Evolutionary conservation across 1,284 basidiomycete genomes (phyloP).

Genomic region (Phylloporus sp.): DNA sequence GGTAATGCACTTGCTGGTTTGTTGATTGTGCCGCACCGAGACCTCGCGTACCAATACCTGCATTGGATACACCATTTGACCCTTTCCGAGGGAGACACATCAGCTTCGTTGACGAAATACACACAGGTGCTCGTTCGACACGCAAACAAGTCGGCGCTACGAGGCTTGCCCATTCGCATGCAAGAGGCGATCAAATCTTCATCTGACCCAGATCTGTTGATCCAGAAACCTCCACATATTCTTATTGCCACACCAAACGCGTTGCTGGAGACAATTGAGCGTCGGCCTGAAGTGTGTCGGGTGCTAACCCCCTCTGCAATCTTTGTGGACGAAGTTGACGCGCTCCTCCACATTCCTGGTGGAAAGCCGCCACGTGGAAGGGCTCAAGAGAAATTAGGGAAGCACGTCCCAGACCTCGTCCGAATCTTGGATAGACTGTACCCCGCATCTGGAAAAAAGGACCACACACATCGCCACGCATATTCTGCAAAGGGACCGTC

Average conservation of each 20-base stretch:
- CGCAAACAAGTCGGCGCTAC: conserved; percentile 40
- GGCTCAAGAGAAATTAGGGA: conserved; percentile 48
- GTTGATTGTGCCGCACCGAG: conserved; percentile 77
- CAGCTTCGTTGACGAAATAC: conserved; percentile 49
- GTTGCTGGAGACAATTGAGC: conserved; percentile 60
- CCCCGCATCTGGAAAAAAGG: conserved; percentile 19
- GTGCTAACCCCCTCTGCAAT: conserved; percentile 60
- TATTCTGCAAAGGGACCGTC: conserved; percentile 8
- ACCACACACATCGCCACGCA: neutral
- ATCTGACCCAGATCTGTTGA: conserved; percentile 49
- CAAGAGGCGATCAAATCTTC: conserved; percentile 43
- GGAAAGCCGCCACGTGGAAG: conserved; percentile 44
- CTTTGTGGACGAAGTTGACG: conserved; percentile 79
- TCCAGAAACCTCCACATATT: conserved; percentile 63
- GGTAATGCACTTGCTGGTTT: conserved; percentile 54
- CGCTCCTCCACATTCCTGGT: conserved; percentile 60
- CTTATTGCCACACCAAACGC: conserved; percentile 78
- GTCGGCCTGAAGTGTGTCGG: conserved; percentile 52
- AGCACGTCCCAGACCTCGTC: conserved; percentile 66
- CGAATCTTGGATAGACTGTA: conserved; percentile 67
- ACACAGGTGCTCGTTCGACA: conserved; percentile 68
- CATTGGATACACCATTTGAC: conserved; percentile 72
- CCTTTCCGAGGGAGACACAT: conserved; percentile 36
- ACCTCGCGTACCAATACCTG: conserved; percentile 73
- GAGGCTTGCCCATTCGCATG: conserved; percentile 37